phyloP scores from a whole-genome alignment of 2,329 filamentous ascomycete genomes.

The Blastomyces gilchristii region DNA sequence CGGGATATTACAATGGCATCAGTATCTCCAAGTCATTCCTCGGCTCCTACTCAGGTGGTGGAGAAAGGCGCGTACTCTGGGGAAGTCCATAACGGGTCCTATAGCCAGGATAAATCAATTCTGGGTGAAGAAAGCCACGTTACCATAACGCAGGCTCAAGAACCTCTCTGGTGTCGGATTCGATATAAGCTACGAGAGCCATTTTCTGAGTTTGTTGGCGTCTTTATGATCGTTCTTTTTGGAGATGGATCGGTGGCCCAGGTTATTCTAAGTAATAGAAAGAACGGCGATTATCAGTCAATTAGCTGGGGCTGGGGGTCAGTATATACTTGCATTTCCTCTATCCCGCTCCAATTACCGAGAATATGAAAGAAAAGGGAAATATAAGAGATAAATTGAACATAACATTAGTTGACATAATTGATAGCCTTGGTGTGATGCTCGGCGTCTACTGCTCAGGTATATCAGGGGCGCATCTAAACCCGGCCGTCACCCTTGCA shows the following conservation, averaged over 20 bases:
- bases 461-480: conserved; percentile 54
- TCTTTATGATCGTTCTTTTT: conserved; percentile 58
- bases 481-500: conserved; percentile 59
- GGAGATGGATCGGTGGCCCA: conserved; percentile 63
- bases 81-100: neutral
- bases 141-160: conserved; percentile 6
- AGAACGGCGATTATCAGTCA: conserved; percentile 42
- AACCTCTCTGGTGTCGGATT: conserved; percentile 44
- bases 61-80: neutral
- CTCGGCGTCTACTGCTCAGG: conserved; percentile 55
- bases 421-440: conserved; percentile 52
- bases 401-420: neutral
- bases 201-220: conserved; percentile 59
- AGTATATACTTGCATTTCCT: conserved; percentile 13
- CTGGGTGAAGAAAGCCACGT: neutral
- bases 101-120: neutral
- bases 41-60: neutral
- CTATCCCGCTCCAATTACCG: conserved; percentile 8
- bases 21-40: neutral
- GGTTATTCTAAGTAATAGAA: conserved; percentile 47
- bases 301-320: conserved; percentile 44
- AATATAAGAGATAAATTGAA: neutral
- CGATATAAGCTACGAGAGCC: conserved; percentile 46
- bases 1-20: neutral
- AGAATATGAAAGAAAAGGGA: neutral